These are phyloP conservation scores for Didymella lethalis DNA, from an alignment of 2,329 filamentous ascomycete genomes.

Conservation along the genomic window DNA sequence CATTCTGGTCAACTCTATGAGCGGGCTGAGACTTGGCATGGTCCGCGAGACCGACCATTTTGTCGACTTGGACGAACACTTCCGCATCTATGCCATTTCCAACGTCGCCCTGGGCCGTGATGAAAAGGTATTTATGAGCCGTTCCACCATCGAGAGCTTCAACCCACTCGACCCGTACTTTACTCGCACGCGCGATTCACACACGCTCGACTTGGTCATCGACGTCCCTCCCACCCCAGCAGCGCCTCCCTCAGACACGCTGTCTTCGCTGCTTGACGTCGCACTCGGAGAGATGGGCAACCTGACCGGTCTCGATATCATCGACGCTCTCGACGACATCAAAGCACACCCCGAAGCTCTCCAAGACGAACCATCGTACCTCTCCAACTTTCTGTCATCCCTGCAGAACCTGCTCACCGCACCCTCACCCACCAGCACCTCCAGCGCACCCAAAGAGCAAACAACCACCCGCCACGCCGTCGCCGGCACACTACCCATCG, in stretches of 20 bases:
- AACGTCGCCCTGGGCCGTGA: conserved; percentile 84
- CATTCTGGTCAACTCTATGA: conserved; percentile 67
- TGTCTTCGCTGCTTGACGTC: conserved; percentile 36
- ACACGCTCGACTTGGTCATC: conserved; percentile 77
- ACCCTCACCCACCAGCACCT: conserved; percentile 26
- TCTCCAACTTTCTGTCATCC: conserved; percentile 47
- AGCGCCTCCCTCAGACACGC: conserved; percentile 22
- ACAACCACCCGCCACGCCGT: conserved; percentile 42
- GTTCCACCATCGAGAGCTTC: conserved; percentile 71
- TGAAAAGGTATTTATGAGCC: conserved; percentile 82
- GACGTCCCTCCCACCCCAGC: conserved; percentile 55
- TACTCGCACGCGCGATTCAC: conserved; percentile 74
- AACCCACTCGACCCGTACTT: conserved; percentile 86
- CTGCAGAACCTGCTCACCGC: conserved; percentile 47
- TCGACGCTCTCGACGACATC: conserved; percentile 31
- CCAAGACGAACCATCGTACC: conserved; percentile 40
- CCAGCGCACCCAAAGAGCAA: conserved; percentile 18
- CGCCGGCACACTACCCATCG: conserved; percentile 63
- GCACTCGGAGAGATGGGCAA: conserved; percentile 35
- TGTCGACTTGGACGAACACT: conserved; percentile 56
- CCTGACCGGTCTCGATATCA: conserved; percentile 34
- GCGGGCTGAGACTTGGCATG: conserved; percentile 70
- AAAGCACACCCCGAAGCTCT: conserved; percentile 37
- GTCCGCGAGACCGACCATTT: conserved; percentile 65
- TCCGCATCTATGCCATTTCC: conserved; percentile 81